Evolutionary conservation across 768 basidiomycete species (phyloP).

Genomic region (Cantharellus cinnabarinus): DNA sequence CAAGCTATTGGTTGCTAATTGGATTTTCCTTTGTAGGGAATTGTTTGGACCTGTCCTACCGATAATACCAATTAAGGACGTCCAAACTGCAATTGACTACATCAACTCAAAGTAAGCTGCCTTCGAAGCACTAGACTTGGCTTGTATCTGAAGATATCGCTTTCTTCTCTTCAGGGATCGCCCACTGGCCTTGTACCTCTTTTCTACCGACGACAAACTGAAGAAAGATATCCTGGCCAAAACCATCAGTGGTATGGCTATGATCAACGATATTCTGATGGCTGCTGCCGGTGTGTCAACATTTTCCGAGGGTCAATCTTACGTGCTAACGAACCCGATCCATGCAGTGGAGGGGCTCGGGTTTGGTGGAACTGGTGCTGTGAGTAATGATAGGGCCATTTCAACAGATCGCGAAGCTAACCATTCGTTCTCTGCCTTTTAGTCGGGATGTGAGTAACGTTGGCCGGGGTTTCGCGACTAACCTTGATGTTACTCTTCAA

Average conservation of each 20-base stretch:
- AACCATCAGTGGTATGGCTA: conserved; percentile 36
- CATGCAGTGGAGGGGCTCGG: conserved; percentile 4
- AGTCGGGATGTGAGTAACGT: conserved; percentile 40
- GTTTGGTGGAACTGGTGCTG: conserved; percentile 8
- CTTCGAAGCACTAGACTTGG: background rate
- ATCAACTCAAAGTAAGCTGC: conserved; percentile 9
- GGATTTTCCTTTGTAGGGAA: conserved; percentile 10
- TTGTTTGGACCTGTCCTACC: conserved; percentile 21
- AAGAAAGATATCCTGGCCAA: conserved; percentile 27
- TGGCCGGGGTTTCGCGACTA: background rate
- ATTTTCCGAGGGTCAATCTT: background rate
- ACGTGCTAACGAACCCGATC: background rate
- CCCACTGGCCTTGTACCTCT: conserved; percentile 44
- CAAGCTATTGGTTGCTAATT: background rate
- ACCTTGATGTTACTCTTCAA: background rate
- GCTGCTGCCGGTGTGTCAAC: conserved; percentile 19
- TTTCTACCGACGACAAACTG: conserved; percentile 27
- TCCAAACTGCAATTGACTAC: conserved; percentile 13
- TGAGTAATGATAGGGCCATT: conserved; percentile 1
- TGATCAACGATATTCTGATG: conserved; percentile 37
- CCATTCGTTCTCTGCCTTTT: conserved; percentile 31
- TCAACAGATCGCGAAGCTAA: conserved; percentile 12
- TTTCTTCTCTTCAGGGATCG: conserved; percentile 23
- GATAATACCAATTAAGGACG: conserved; percentile 13
- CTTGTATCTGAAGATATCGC: background rate